Conservation (phyloP, 2,329 filamentous ascomycete genomes). For the Botrytis aclada region DNA sequence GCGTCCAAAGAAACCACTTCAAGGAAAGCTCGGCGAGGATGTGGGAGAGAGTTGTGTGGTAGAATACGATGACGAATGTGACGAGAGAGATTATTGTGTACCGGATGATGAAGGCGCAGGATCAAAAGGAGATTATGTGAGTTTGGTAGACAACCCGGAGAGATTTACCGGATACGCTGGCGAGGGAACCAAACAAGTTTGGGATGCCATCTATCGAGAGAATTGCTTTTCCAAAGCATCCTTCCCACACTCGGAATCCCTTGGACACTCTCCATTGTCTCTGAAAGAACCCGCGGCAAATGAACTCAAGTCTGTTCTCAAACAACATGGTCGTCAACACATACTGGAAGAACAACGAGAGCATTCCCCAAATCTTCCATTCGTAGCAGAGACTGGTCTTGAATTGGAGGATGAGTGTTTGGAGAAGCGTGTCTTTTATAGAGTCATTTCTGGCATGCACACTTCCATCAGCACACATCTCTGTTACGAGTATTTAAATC, state of each 20-base stretch:
- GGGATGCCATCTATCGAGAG: conserved; percentile 94
- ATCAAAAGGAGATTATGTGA: conserved; percentile 94
- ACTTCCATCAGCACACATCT: conserved; percentile 95
- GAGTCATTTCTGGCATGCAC: conserved; percentile 95
- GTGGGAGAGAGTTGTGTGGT: conserved; percentile 96
- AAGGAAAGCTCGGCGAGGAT: conserved; percentile 76
- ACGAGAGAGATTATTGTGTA: conserved; percentile 94
- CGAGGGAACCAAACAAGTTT: conserved; percentile 80
- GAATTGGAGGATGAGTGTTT: conserved; percentile 89
- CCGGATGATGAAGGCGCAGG: conserved; percentile 87
- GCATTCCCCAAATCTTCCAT: conserved; percentile 51
- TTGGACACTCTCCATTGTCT: conserved; percentile 44
- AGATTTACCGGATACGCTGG: conserved; percentile 93
- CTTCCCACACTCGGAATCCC: conserved; percentile 56
- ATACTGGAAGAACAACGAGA: conserved; percentile 59
- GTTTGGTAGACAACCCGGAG: conserved; percentile 87
- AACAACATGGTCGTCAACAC: conserved; percentile 57
- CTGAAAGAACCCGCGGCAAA: conserved; percentile 48
- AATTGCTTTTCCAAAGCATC: conserved; percentile 84
- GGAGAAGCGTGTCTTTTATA: conserved; percentile 98
- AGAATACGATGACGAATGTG: conserved; percentile 95
- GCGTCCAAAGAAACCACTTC: conserved; percentile 68
- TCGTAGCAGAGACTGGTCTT: conserved; percentile 61
- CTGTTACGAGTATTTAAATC: conserved; percentile 94
- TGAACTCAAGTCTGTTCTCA: conserved; percentile 60